phyloP scores from a whole-genome alignment of 73 alveolate genomes.

The Stentor coeruleus region DNA sequence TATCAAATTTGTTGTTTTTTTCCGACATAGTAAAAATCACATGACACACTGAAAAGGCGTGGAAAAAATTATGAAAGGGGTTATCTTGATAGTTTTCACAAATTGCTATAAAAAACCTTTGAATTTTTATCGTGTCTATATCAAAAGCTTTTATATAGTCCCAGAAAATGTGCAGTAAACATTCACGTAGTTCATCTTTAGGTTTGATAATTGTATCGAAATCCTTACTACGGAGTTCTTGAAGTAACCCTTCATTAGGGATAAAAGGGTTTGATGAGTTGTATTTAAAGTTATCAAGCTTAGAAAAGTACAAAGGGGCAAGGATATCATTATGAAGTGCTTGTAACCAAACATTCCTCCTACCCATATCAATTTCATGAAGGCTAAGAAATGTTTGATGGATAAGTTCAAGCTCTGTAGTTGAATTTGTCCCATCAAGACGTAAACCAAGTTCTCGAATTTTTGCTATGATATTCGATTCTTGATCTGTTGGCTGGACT shows the following conservation, averaged over 20 bases:
- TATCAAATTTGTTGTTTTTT: background rate
- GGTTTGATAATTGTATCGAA: background rate
- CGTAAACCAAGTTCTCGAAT: background rate
- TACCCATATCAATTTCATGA: background rate
- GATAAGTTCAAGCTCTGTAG: constrained; percentile 2
- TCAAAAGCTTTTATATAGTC: background rate
- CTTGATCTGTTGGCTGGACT: background rate
- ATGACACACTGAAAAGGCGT: background rate
- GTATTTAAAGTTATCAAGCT: background rate
- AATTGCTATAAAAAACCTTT: background rate
- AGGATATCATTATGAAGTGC: background rate
- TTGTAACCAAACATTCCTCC: background rate
- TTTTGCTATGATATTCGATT: background rate
- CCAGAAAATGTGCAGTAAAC: background rate
- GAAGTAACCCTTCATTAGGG: background rate
- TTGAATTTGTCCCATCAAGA: background rate
- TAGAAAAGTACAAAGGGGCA: background rate
- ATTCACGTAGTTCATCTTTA: background rate
- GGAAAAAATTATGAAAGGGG: constrained; percentile 3
- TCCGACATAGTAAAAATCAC: background rate
- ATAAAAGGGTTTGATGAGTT: background rate
- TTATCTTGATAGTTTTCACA: background rate
- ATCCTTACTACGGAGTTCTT: background rate
- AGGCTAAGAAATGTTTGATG: background rate
- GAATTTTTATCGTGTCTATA: background rate